Conservation (phyloP, 2,329 filamentous ascomycete species). For the Pyrenophora teres region DNA sequence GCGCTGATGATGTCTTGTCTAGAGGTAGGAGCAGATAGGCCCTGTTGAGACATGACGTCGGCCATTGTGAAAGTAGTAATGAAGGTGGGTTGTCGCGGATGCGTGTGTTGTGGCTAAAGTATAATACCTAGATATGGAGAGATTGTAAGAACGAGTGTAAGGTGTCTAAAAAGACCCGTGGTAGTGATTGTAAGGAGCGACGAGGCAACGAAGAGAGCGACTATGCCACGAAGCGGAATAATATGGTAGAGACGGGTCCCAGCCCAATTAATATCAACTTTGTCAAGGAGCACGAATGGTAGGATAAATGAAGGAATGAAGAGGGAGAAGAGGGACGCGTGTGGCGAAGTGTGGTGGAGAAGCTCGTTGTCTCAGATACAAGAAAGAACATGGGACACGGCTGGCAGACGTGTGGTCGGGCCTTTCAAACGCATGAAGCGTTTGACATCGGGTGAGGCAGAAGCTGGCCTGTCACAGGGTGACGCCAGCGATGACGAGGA, state of each 20-base stretch:
- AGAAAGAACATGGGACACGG: constrained; percentile 36
- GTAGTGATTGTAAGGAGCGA: constrained; percentile 17
- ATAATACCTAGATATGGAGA: too few relatives aligned
- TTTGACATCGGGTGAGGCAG: constrained; percentile 39
- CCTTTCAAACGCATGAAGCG: constrained; percentile 45
- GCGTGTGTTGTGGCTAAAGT: background rate
- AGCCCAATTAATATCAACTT: constrained; percentile 29
- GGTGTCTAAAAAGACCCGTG: constrained; percentile 9
- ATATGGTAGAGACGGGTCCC: constrained; percentile 19
- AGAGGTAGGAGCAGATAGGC: constrained; percentile 32
- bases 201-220: constrained; percentile 21
- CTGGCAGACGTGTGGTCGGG: constrained; percentile 29
- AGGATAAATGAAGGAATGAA: constrained; percentile 18
- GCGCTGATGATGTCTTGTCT: constrained; percentile 48
- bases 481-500: constrained; percentile 16
- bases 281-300: constrained; percentile 15
- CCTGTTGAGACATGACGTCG: constrained; percentile 31
- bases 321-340: constrained; percentile 25
- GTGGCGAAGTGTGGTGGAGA: constrained; percentile 29
- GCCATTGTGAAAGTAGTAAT: constrained; percentile 29
- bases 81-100: background rate
- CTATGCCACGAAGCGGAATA: constrained; percentile 14
- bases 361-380: constrained; percentile 42
- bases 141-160: constrained; percentile 1
- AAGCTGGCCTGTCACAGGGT: constrained; percentile 35